Conservation (phyloP, 306 rosid genomes). For the Senna tora region DNA sequence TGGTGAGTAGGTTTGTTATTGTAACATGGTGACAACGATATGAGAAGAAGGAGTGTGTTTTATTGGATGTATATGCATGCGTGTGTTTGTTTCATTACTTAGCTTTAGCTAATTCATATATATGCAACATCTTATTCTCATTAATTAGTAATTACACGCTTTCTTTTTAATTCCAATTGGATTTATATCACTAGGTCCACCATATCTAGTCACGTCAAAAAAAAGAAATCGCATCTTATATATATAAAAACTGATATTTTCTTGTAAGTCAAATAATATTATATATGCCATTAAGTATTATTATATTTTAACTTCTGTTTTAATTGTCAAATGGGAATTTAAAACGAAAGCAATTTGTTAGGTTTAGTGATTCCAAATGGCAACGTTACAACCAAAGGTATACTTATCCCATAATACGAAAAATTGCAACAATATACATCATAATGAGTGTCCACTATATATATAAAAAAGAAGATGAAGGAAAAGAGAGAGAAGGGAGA, state of each 20-base stretch:
- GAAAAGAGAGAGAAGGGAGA: neutral
- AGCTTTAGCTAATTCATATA: neutral
- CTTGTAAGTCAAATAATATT: conserved; percentile 49
- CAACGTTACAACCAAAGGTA: neutral
- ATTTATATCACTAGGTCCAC: conserved; percentile 25
- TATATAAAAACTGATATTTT: conserved; percentile 18
- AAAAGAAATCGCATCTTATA: conserved; percentile 33
- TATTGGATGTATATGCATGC: conserved; percentile 20
- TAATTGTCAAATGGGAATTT: neutral
- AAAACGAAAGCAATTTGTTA: neutral
- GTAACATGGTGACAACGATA: conserved; percentile 34
- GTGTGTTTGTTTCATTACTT: conserved; percentile 37
- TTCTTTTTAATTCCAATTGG: neutral
- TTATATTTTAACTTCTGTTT: neutral
- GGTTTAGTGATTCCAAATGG: neutral
- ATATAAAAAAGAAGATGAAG: neutral
- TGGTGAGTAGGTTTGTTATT: neutral
- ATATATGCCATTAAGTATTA: neutral
- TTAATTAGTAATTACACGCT: neutral
- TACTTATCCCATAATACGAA: neutral
- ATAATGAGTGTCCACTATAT: conserved; percentile 31
- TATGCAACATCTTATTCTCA: conserved; percentile 26
- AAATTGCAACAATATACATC: conserved; percentile 2
- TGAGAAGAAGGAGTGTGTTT: conserved; percentile 25
- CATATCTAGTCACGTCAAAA: conserved; percentile 42